Percentiles rank a stretch among this genome's conserved stretches.
Evolutionary conservation across 148 eudicot species (phyloP).

Genomic region (Rhododendron williamsianum): DNA sequence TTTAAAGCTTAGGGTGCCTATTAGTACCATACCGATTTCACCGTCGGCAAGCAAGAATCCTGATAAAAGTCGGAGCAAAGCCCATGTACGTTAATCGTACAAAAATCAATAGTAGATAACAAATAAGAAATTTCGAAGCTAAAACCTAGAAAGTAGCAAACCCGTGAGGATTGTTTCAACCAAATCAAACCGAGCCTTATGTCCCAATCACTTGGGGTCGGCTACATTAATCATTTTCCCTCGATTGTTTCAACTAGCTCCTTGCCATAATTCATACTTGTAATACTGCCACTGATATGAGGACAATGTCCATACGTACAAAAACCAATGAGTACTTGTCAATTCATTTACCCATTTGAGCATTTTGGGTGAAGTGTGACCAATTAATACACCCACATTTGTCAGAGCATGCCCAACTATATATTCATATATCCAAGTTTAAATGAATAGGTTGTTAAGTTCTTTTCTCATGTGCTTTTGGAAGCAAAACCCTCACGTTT

Average conservation of each 20-base stretch:
- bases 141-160: background rate
- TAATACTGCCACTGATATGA: background rate
- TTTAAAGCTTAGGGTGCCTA: background rate
- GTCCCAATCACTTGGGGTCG: too few species aligned
- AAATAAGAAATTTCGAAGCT: background rate
- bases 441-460: background rate
- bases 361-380: background rate
- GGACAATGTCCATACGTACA: background rate
- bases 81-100: background rate
- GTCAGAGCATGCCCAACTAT: background rate
- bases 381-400: background rate
- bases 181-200: too few species aligned
- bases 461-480: background rate
- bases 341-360: background rate
- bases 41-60: background rate
- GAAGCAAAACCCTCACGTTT: background rate
- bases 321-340: background rate
- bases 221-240: too few species aligned
- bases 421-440: background rate
- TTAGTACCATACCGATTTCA: background rate
- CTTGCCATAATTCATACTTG: background rate
- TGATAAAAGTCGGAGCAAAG: background rate
- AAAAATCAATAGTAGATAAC: background rate
- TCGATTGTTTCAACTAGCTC: background rate
- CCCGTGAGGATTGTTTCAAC: too few species aligned